A percentile compares a stretch with the other conserved stretches of the same genome.
Evolutionary conservation across 495 filamentous ascomycete species (phyloP).

Genomic region (Talaromyces wortmannii): DNA sequence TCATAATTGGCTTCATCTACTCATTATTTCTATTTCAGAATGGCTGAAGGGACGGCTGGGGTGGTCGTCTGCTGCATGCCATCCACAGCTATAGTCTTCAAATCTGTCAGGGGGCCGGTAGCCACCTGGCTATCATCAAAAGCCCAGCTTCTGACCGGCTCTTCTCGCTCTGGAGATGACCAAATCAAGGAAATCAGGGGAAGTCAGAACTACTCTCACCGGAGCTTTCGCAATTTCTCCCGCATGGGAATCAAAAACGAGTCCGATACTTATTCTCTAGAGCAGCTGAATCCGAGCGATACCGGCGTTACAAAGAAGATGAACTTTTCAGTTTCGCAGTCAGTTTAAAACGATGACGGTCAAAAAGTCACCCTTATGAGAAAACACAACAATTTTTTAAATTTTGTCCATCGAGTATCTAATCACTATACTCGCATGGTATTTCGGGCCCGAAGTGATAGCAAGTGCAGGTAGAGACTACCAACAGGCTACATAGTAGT

Average conservation of each 20-base stretch:
- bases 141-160: not conserved
- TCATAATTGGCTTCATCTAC: not conserved
- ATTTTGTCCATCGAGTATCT: not conserved
- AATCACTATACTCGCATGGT: no score
- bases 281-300: not conserved
- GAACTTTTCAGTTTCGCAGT: not conserved
- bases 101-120: not conserved
- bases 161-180: not conserved
- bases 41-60: slow-evolving; percentile 11
- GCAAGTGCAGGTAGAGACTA: no score
- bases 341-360: not conserved
- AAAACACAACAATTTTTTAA: no score
- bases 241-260: not conserved
- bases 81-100: slow-evolving; percentile 6
- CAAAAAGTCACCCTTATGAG: no score
- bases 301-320: not conserved
- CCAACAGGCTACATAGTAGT: no score
- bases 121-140: not conserved
- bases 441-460: no score
- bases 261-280: not conserved
- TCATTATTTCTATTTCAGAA: slow-evolving; percentile 3
- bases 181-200: not conserved
- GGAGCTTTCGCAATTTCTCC: not conserved
- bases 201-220: not conserved
- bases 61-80: slow-evolving; percentile 14